Evolutionary conservation across 441 rosid genomes (phyloP).

Genomic region (Bocquillonia castaneifolia): DNA sequence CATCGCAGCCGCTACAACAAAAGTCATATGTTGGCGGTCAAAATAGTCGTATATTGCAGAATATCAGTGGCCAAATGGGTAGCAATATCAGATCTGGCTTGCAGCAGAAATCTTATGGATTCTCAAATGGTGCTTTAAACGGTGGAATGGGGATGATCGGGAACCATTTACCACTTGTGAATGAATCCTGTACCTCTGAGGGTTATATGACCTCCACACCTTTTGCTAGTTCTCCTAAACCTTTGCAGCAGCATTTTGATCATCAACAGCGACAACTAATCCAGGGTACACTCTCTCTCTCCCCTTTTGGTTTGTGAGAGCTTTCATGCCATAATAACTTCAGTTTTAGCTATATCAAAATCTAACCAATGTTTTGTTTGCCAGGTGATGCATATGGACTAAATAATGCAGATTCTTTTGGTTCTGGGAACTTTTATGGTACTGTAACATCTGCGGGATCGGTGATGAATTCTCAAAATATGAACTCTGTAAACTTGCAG

Average conservation of each 20-base stretch:
- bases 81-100: constrained; percentile 69
- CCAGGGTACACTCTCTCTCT: constrained; percentile 48
- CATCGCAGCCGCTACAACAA: constrained; percentile 64
- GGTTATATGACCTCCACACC: constrained; percentile 44
- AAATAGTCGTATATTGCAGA: constrained; percentile 70
- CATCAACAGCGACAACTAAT: constrained; percentile 60
- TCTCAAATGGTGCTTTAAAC: constrained; percentile 61
- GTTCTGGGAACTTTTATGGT: constrained; percentile 66
- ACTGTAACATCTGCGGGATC: constrained; percentile 60
- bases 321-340: not conserved
- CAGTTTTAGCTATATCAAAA: not conserved
- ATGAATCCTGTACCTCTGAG: constrained; percentile 57
- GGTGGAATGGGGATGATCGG: constrained; percentile 70
- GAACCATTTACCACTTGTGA: constrained; percentile 51
- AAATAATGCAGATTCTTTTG: constrained; percentile 55
- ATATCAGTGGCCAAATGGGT: constrained; percentile 79
- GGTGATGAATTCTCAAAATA: constrained; percentile 57
- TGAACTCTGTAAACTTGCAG: constrained; percentile 51
- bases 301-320: constrained; percentile 6
- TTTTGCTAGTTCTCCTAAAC: constrained; percentile 59
- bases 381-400: constrained; percentile 86
- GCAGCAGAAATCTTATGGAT: constrained; percentile 75
- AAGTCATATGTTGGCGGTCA: constrained; percentile 69
- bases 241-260: constrained; percentile 68
- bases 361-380: constrained; percentile 23